These are phyloP conservation scores for Sequoia sempervirens DNA, from an alignment of 75 land plant species.

Conservation along the genomic window DNA sequence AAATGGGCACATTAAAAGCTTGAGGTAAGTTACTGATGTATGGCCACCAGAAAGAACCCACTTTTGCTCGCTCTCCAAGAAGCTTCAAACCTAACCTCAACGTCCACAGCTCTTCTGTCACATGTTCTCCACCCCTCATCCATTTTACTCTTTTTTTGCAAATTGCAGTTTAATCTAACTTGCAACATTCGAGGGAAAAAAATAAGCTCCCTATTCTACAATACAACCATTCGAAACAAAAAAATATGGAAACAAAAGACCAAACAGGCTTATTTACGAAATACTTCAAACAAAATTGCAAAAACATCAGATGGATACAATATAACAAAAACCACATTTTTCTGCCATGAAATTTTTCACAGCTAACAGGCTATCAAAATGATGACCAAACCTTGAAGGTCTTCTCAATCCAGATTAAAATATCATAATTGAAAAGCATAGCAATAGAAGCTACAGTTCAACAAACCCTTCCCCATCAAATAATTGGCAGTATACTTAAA, in stretches of 20 bases:
- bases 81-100: conserved; percentile 82
- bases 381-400: not conserved
- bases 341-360: conserved; percentile 5
- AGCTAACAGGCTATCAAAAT: not conserved
- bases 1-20: conserved; percentile 68
- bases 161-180: conserved; percentile 29
- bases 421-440: not conserved
- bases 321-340: not conserved
- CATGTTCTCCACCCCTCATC: conserved; percentile 46
- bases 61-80: conserved; percentile 67
- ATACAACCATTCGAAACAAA: not conserved
- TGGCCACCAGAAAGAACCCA: conserved; percentile 91
- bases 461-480: not conserved
- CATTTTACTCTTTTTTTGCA: conserved; percentile 36
- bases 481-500: no score
- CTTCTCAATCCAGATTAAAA: not conserved
- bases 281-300: not conserved
- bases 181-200: conserved; percentile 10
- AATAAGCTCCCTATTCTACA: not conserved
- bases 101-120: conserved; percentile 97
- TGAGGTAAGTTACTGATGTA: conserved; percentile 90
- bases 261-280: not conserved
- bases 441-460: not conserved
- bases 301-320: not conserved
- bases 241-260: not conserved